Base-by-base conservation (phyloP, 192 early-diverging fungal species). In the Podila epigama region DNA sequence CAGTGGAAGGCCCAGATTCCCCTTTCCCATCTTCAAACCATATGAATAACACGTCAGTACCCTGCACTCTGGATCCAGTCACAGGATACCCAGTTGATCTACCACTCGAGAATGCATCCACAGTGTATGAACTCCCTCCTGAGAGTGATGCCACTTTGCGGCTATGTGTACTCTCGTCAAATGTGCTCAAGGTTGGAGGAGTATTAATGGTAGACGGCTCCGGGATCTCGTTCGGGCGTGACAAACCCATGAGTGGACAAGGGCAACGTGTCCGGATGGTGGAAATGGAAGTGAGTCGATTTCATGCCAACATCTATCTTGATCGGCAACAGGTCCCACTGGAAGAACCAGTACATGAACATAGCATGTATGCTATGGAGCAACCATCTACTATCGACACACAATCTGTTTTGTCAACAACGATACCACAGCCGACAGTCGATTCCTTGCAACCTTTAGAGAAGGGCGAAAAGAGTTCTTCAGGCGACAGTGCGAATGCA, bases 281-380 rank as follows among this genome's bases (percentile, higher is more conserved):
- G 0, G 90, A 91, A 27, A 89, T 92, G 79, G 81, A 70, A 13
- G 84, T 89, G 0, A 89, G 88, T 34, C 86, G 88, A 51, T 87
- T 83, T 63, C 91, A 92, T 44, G 88, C 87, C 5, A 80, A 79
- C 13, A 80, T 92, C 15, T 92, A 80, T 63, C 53, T 79, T 28
- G 79, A 82, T 42, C 61, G 66, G 0, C 63, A 56, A 5, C 64
- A 75, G 25, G 55, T 59, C 8, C 25, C 35, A 9, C 66, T 33
- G 11, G 58, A 77, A 13, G 31, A 51, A 16, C 33, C 20, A 3
- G 4, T 34, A n/a, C 34, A 58, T 8, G 4, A 51, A n/a, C 34
- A 58, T 8, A 25, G 0, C 32, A 62, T 34, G 32, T n/a, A 15
- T 32, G 34, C 22, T 28, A 25, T 4, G 16, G 36, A 39, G 5